phyloP scores from a whole-genome alignment of 345 rosid species.

The Salix brachista region DNA sequence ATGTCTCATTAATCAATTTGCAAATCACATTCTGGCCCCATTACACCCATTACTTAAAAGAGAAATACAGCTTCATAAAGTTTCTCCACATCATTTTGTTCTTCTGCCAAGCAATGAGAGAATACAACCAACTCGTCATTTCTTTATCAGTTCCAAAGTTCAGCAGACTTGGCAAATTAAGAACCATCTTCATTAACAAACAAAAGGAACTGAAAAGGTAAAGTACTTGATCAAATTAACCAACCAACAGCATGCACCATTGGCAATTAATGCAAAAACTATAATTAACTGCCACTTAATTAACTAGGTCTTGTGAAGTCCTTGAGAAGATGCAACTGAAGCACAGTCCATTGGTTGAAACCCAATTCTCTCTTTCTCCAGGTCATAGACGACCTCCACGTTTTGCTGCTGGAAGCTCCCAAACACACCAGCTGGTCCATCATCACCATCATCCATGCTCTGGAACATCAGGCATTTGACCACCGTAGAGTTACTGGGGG shows the following conservation, averaged over 20 bases:
- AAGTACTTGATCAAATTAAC: background rate
- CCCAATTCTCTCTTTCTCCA: constrained; percentile 72
- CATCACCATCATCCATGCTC: constrained; percentile 62
- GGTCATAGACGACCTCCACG: constrained; percentile 68
- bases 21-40: background rate
- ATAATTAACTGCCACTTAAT: background rate
- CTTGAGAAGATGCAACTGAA: constrained; percentile 43
- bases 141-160: background rate
- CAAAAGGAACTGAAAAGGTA: background rate
- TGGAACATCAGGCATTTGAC: constrained; percentile 69
- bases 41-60: background rate
- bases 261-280: background rate
- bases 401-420: constrained; percentile 91
- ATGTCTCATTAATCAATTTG: no score
- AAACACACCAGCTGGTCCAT: constrained; percentile 75
- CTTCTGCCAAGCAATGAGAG: background rate
- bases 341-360: constrained; percentile 79
- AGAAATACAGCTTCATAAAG: background rate
- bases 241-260: background rate
- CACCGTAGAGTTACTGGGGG: constrained; percentile 58
- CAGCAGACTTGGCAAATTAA: background rate
- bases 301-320: constrained; percentile 40
- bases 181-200: background rate
- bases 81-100: background rate
- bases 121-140: background rate